phyloP scores from a whole-genome alignment of 164 flowering plant genomes.

The Vitis cinerea region DNA sequence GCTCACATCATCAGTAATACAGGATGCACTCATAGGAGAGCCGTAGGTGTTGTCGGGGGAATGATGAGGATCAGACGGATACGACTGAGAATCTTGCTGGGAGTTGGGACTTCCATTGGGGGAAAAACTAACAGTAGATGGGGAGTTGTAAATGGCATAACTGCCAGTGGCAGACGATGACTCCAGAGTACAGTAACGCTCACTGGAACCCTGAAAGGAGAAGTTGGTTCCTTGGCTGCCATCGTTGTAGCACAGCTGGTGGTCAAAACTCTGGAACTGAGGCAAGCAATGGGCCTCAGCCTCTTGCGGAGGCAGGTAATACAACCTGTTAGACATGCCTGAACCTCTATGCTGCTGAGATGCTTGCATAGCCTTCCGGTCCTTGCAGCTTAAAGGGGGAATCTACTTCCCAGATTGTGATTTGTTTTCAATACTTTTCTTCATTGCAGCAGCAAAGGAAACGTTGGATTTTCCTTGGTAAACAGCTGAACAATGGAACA shows the following conservation, averaged over 20 bases:
- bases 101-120: constrained; percentile 38
- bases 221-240: constrained; percentile 22
- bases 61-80: constrained; percentile 17
- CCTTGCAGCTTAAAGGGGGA: too few species aligned
- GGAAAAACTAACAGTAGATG: constrained; percentile 32
- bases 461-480: background rate
- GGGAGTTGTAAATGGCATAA: constrained; percentile 17
- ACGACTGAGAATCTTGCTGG: constrained; percentile 36
- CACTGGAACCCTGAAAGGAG: constrained; percentile 12
- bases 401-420: too few species aligned
- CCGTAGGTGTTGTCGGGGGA: constrained; percentile 32
- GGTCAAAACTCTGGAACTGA: constrained; percentile 26
- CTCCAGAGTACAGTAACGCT: constrained; percentile 43
- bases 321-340: constrained; percentile 32
- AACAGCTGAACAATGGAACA: too few species aligned
- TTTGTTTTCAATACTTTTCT: background rate
- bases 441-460: constrained; percentile 1
- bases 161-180: constrained; percentile 37
- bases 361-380: constrained; percentile 11
- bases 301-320: constrained; percentile 25
- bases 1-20: constrained; percentile 44
- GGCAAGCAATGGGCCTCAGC: constrained; percentile 32
- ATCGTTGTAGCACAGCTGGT: constrained; percentile 16
- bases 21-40: constrained; percentile 43
- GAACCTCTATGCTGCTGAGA: constrained; percentile 22